Base-by-base conservation (phyloP, 1,139 yeast species). In the Scheffersomyces stambukii region DNA sequence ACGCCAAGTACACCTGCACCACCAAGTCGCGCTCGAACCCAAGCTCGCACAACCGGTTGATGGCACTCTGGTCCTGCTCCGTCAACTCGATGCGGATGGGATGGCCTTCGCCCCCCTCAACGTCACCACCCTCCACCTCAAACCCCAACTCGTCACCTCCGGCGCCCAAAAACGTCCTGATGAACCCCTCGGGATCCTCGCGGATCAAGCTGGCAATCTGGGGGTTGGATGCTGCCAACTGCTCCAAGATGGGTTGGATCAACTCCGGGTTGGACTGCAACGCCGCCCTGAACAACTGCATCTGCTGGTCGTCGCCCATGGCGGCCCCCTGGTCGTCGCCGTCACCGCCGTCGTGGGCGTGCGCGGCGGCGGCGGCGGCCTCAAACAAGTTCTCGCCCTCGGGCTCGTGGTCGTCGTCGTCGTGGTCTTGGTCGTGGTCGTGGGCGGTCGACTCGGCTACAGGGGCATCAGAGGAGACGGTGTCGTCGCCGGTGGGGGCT, bases 1-100 rank as follows among this genome's bases (percentile, higher is more conserved):
- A 91, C 25, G 97, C 98, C 72, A 93, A 81, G 62, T 86, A 93
- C 20, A 94, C 95, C 63, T 89, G 96, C 38, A 89, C 77, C 28
- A 84, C 98, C 39, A 83, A 64, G 46, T 80, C 73, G 45, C 95
- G 75, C 42, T 85, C 95, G 51, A 91, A 91, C 0, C 99, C 99
- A 42, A 91, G 71, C 52, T 83, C 97, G 54, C 94, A 81, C 43
- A 91, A 69, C 52, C 98, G 76, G 42, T 73, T 72, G 41, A 91
- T 85, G 14, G 98, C 96, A 37, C 71, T 85, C 52, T 82, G 81
- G 54, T 91, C 99, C 46, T 81, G 94, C 36, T 76, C 80, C 5
- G 95, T 75, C 35, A 91, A 67, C 42, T 74, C 71, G 40, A 85
- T 65, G 42, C 72, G 71, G 16, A 69, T 61, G 10, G 44, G 62